These are phyloP conservation scores for Ophiostoma tasmaniense DNA, from an alignment of 2,329 filamentous ascomycete genomes.

Conservation along the genomic window DNA sequence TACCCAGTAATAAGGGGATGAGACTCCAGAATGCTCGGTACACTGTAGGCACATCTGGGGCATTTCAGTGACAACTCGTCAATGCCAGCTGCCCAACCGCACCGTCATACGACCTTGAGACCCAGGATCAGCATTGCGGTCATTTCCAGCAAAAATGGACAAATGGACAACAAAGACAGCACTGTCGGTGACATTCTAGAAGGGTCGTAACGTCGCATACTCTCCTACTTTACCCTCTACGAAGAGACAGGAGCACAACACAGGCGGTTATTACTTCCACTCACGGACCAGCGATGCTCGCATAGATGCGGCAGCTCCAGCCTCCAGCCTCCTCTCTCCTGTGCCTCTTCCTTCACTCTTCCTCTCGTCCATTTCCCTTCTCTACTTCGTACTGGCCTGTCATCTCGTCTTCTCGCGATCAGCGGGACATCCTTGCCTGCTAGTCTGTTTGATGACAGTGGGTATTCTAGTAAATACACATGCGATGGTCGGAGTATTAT, in stretches of 20 bases:
- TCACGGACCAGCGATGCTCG: not conserved
- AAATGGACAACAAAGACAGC: not conserved
- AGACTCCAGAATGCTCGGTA: not conserved
- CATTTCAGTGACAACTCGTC: not conserved
- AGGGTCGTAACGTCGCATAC: not conserved
- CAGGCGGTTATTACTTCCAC: not conserved
- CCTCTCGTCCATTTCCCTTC: not conserved
- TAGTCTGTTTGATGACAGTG: slow-evolving; percentile 4
- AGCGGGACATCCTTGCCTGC: not conserved
- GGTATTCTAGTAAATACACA: not conserved
- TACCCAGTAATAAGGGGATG: not conserved
- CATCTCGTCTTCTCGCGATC: not conserved
- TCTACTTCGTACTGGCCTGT: not conserved
- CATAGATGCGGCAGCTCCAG: not conserved
- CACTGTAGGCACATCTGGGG: not conserved
- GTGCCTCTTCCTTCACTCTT: not conserved
- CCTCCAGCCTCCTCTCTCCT: too few relatives aligned
- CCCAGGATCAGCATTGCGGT: not conserved
- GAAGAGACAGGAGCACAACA: not conserved
- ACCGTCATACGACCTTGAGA: not conserved
- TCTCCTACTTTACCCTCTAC: too few relatives aligned
- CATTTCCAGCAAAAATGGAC: not conserved
- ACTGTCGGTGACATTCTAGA: not conserved
- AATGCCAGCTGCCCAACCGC: not conserved
- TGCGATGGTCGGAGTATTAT: not conserved